Evolutionary conservation across 2,329 filamentous ascomycete species (phyloP).

Genomic region (Microsporum ferrugineum): DNA sequence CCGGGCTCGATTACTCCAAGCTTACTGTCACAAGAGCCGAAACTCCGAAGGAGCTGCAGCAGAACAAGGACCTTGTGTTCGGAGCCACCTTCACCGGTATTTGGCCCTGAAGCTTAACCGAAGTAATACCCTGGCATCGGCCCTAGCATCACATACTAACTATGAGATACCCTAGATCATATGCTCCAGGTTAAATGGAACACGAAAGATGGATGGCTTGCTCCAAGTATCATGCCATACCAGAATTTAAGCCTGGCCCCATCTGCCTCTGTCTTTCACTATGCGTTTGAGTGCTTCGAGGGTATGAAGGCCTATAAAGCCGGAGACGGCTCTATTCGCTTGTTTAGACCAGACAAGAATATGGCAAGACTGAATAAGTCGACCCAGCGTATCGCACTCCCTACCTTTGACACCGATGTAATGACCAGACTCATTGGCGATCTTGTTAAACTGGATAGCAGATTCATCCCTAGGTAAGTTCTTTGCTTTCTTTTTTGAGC

Average conservation of each 20-base stretch:
- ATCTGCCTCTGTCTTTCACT: slow-evolving; percentile 94
- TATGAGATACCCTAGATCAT: slow-evolving; percentile 55
- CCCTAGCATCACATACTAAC: background rate
- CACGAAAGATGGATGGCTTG: slow-evolving; percentile 67
- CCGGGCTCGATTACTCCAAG: slow-evolving; percentile 64
- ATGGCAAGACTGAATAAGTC: slow-evolving; percentile 93
- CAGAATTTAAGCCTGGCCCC: slow-evolving; percentile 95
- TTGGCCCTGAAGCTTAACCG: slow-evolving; percentile 8
- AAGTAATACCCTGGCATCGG: background rate
- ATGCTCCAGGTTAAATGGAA: slow-evolving; percentile 97
- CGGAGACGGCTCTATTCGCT: slow-evolving; percentile 59
- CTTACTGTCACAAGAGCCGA: slow-evolving; percentile 63
- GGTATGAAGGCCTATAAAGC: slow-evolving; percentile 99
- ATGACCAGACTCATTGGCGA: slow-evolving; percentile 72
- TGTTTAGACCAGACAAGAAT: slow-evolving; percentile 93
- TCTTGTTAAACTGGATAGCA: slow-evolving; percentile 67
- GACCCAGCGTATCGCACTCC: slow-evolving; percentile 79
- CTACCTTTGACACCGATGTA: slow-evolving; percentile 63
- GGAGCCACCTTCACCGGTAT: slow-evolving; percentile 80
- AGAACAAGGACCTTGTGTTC: slow-evolving; percentile 76
- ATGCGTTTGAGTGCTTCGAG: slow-evolving; percentile 96
- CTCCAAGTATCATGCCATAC: slow-evolving; percentile 78
- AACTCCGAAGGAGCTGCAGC: slow-evolving; percentile 60
- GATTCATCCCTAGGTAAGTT: slow-evolving; percentile 71
- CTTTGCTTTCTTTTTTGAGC: background rate